Evolutionary conservation across 2,329 filamentous ascomycete species (phyloP), one percentile per base, ranked within the genome.

Genomic region (Talaromyces sp.): DNA sequence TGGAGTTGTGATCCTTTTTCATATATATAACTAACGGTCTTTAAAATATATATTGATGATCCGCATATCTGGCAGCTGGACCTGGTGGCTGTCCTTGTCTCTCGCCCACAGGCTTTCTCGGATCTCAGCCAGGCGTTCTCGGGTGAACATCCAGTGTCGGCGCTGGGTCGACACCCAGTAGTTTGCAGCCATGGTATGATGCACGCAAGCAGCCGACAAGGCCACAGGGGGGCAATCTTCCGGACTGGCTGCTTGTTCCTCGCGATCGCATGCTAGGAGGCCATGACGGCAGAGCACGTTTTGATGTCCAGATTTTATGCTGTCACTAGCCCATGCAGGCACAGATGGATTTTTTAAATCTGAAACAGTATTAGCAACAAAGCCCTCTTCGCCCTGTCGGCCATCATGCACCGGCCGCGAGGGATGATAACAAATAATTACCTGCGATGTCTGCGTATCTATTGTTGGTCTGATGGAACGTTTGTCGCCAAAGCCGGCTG

Each of bases 111-210:
- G 85, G 69, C 86, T 86, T 71, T 88, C 85, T 60, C 93, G 88
- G 73, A 90, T 85, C 57, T 88, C 82, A 14, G 86, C 84, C 58
- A 99, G 83, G 72, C 93, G 86, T 64, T 91, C 87, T 70, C 91
- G 89, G 53, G 90, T 88, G 76, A 96, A 96, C 60, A 91, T 89
- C 95, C 95, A 99, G 79, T 90, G 86, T 67, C 87, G 89, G 67
- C 89, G 86, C 78, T 99, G 95, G 27, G 91, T 95, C 59, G 95
- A 98, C 65, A 91, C 89, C 93, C 93, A 99, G 79, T 93, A 99
- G 77, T 93, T 97, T 72, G 93, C 90, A 35, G 93, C 91, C 93
- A 97, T 97, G 31, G 29, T 50, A n/a, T 11, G 9, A 24, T 26
- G 13, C 35, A 38, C 35, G 24, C 43, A 21, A 24, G 49, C 26